Evolutionary conservation across 2,329 filamentous ascomycete species (phyloP).

Genomic region (Teratosphaeria nubilosa): DNA sequence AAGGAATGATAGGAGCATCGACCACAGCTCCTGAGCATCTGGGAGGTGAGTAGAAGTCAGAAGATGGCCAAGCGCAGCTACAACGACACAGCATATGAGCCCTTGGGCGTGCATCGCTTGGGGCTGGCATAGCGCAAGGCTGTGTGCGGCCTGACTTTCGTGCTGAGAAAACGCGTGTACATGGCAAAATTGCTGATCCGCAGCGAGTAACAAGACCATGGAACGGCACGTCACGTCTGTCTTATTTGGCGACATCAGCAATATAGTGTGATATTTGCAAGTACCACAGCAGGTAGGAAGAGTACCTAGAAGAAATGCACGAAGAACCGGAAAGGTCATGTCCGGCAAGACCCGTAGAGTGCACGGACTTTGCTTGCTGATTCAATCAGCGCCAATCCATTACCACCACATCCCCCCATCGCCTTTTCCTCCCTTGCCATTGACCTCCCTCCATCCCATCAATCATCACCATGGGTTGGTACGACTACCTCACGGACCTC

Average conservation of each 20-base stretch:
- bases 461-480: conserved; percentile 46
- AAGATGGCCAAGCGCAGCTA: background rate
- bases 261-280: too few species aligned
- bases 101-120: too few species aligned
- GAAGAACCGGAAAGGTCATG: background rate
- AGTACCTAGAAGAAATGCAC: background rate
- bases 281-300: too few species aligned
- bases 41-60: background rate
- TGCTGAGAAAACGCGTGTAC: too few species aligned
- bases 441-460: conserved; percentile 8
- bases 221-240: background rate
- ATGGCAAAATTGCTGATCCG: too few species aligned
- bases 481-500: conserved; percentile 54
- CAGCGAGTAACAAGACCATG: too few species aligned
- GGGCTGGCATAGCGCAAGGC: too few species aligned
- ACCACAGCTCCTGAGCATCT: background rate
- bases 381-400: conserved; percentile 1
- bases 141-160: too few species aligned
- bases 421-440: conserved; percentile 1
- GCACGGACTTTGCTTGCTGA: background rate
- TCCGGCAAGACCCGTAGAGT: background rate
- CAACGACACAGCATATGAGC: background rate
- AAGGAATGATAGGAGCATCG: too few species aligned
- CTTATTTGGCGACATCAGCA: too few species aligned
- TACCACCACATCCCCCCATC: conserved; percentile 1